Evolutionary conservation across 202 grass and related monocot genomes (phyloP).

Genomic region (Carex arenaria): DNA sequence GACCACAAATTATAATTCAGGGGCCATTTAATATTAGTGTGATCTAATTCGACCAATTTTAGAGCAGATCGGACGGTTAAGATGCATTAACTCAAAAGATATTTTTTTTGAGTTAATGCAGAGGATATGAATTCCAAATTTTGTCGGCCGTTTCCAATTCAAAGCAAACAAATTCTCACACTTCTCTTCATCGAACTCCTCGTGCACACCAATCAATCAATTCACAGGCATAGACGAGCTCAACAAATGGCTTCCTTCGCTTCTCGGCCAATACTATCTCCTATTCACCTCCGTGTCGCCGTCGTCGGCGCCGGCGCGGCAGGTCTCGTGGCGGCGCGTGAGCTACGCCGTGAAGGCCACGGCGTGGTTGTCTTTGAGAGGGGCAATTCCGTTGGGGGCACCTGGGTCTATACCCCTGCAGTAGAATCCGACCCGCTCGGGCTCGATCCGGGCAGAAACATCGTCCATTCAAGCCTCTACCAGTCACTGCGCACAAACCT

Average conservation of each 20-base stretch:
- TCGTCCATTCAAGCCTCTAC: conserved; percentile 72
- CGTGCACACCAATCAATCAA: background rate
- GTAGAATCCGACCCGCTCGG: conserved; percentile 49
- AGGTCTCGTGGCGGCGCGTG: conserved; percentile 53
- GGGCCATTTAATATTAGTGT: no score
- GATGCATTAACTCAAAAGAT: no score
- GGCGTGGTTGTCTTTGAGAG: conserved; percentile 76
- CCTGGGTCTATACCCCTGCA: conserved; percentile 60
- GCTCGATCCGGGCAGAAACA: conserved; percentile 29
- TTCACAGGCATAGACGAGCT: background rate
- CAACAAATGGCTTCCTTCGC: conserved; percentile 3
- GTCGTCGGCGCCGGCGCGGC: conserved; percentile 68
- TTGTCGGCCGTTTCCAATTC: background rate
- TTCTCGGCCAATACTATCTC: background rate
- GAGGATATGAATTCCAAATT: no score
- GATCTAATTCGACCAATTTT: no score
- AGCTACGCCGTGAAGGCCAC: conserved; percentile 78
- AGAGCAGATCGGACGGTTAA: no score
- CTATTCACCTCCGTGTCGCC: conserved; percentile 47
- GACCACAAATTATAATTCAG: no score
- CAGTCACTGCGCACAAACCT: conserved; percentile 78
- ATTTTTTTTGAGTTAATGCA: no score
- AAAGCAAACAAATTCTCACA: background rate
- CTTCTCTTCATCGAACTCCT: conserved; percentile 1
- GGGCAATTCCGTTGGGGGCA: conserved; percentile 47